Evolutionary conservation across 2,329 filamentous ascomycete genomes (phyloP).

Genomic region (Alternaria sp.): DNA sequence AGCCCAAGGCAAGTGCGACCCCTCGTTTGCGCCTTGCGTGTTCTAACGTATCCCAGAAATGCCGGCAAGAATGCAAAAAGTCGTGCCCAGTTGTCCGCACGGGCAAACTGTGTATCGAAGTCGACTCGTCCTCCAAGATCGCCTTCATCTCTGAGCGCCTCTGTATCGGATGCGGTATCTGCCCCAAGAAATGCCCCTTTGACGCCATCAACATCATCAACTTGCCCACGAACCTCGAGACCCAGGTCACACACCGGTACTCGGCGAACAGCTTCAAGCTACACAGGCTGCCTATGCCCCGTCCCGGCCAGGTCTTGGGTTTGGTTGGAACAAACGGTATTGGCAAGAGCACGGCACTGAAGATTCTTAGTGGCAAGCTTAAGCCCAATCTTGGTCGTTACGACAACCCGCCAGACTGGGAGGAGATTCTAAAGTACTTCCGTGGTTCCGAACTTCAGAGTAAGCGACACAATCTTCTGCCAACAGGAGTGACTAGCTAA

Average conservation of each 20-base stretch:
- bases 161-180: constrained; percentile 99
- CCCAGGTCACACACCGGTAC: constrained; percentile 97
- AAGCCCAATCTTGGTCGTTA: constrained; percentile 97
- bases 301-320: constrained; percentile 93
- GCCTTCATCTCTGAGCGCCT: constrained; percentile 97
- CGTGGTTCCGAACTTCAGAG: constrained; percentile 96
- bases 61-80: constrained; percentile 98
- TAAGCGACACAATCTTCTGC: constrained; percentile 56
- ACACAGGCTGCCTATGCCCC: constrained; percentile 93
- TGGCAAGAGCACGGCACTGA: constrained; percentile 98
- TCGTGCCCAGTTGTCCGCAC: constrained; percentile 96
- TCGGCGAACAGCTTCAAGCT: constrained; percentile 99
- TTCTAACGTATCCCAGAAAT: constrained; percentile 73
- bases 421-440: constrained; percentile 98
- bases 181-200: constrained; percentile 98
- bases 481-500: constrained; percentile 24
- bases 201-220: constrained; percentile 99
- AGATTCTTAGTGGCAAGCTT: constrained; percentile 97
- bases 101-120: constrained; percentile 97
- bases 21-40: constrained; percentile 23
- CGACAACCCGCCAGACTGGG: constrained; percentile 98
- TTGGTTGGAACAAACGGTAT: constrained; percentile 99
- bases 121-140: constrained; percentile 84
- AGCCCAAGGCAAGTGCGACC: constrained; percentile 73
- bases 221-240: constrained; percentile 98